Conservation (phyloP, 441 rosid species). For the Melastoma candidum region DNA sequence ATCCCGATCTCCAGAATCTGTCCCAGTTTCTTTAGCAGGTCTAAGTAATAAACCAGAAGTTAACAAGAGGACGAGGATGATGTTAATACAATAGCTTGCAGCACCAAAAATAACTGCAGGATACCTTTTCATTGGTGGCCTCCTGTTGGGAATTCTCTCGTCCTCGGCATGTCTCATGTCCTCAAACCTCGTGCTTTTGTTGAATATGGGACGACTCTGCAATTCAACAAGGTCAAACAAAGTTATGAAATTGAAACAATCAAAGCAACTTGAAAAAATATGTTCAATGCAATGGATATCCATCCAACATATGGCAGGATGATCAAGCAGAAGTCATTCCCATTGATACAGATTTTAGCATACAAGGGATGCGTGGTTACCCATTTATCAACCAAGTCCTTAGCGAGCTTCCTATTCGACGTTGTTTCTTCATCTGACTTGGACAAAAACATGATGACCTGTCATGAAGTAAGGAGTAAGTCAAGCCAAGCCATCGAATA, state of each 20-base stretch:
- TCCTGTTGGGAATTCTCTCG: constrained; percentile 61
- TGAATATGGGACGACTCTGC: constrained; percentile 96
- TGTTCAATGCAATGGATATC: too few species aligned
- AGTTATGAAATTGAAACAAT: too few species aligned
- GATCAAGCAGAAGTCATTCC: too few species aligned
- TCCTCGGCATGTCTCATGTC: constrained; percentile 79
- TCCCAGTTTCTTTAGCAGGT: constrained; percentile 55
- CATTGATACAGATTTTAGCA: too few species aligned
- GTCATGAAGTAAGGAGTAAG: constrained; percentile 10
- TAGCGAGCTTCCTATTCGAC: constrained; percentile 83
- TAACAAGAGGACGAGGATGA: not conserved
- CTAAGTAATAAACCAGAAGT: constrained; percentile 25
- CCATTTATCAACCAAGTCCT: constrained; percentile 98
- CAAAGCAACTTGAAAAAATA: too few species aligned
- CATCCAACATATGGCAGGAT: too few species aligned
- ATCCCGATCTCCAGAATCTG: constrained; percentile 90
- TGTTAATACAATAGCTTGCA: not conserved
- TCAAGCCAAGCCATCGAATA: constrained; percentile 7
- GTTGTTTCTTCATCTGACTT: constrained; percentile 95
- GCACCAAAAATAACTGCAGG: constrained; percentile 4
- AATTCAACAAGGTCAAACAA: constrained; percentile 6
- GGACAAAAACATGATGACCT: constrained; percentile 97
- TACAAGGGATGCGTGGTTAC: constrained; percentile 26
- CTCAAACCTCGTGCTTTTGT: constrained; percentile 96
- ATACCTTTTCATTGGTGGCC: constrained; percentile 73